Base-by-base conservation (phyloP, 768 basidiomycete genomes). In the Collybia mongolica region DNA sequence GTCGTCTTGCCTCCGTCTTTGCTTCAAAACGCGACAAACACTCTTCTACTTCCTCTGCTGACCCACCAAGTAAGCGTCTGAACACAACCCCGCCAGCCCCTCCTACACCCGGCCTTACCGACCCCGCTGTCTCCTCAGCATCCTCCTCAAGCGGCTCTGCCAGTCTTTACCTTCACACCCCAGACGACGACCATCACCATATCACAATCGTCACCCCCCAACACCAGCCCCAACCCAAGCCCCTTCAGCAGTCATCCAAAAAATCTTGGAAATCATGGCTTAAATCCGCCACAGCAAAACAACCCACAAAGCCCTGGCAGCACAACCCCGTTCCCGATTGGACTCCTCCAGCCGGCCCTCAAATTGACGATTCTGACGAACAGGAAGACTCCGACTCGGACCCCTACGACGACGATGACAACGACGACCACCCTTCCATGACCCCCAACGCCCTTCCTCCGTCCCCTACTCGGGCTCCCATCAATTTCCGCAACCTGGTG, bases 1-100 rank as follows among this genome's bases (percentile, higher is more conserved):
- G 83, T 61, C 81, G 85, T 57, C 68, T 89, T 62, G 77, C 77
- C 49, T 79, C 83, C 44, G 78, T 82, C 59, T 81, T 88, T 57
- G 60, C 65, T 61, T 63, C 69, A 60, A 73, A 68, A 61, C 70
- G 67, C 55, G 70, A 74, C 69, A 77, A 69, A 65, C 63, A 65
- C 11, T 32, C 32, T 32, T 32, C 32, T 14, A 32, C 4, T 32
- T 32, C 32, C 11, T 32, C 32, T 32, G 5, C 32, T 49, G 66
- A 66, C 50, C 44, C 56, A 1, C 8, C 29, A 6, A 17, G 35
- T 28, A 46, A 45, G 19, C 49, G 38, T 28, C 15, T 49, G 26
- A 40, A 46, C 48, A 38, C 41, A 39, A 14, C 52, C 58, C 8
- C 61, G 54, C 9, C 46, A 20, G 19, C 56, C 50, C 19, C 38